phyloP scores from a whole-genome alignment of 106 monocot genomes.

The Vanilla planifolia region DNA sequence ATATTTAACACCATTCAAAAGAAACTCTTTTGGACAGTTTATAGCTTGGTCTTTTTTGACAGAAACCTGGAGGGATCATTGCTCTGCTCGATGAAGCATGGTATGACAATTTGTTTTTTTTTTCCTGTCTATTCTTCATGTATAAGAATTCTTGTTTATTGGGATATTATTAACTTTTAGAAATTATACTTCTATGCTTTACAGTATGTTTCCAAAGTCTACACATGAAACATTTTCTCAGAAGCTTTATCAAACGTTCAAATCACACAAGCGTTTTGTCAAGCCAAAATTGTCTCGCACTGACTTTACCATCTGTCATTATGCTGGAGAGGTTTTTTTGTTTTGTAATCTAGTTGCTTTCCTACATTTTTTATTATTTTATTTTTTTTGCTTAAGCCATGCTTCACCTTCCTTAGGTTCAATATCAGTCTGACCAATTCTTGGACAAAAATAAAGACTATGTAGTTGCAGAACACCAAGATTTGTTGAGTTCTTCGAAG shows the following conservation, averaged over 20 bases:
- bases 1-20: no score
- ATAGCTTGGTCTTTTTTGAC: conserved; percentile 17
- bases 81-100: conserved; percentile 99
- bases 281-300: conserved; percentile 95
- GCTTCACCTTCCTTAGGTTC: conserved; percentile 39
- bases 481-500: conserved; percentile 74
- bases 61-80: conserved; percentile 99
- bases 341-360: neutral
- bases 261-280: conserved; percentile 72
- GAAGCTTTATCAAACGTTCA: conserved; percentile 97
- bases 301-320: conserved; percentile 88
- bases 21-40: no score
- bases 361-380: neutral
- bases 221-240: conserved; percentile 95
- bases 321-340: conserved; percentile 91
- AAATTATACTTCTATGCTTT: conserved; percentile 8
- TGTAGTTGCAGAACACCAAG: conserved; percentile 94
- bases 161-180: neutral
- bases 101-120: conserved; percentile 32
- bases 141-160: conserved; percentile 6
- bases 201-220: conserved; percentile 97
- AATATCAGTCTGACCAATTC: conserved; percentile 92
- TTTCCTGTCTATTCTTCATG: neutral
- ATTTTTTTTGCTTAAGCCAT: neutral
- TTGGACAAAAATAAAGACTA: conserved; percentile 99